Base-by-base conservation (phyloP, 176 grass and related monocot species). In the Musa troglodytarum region DNA sequence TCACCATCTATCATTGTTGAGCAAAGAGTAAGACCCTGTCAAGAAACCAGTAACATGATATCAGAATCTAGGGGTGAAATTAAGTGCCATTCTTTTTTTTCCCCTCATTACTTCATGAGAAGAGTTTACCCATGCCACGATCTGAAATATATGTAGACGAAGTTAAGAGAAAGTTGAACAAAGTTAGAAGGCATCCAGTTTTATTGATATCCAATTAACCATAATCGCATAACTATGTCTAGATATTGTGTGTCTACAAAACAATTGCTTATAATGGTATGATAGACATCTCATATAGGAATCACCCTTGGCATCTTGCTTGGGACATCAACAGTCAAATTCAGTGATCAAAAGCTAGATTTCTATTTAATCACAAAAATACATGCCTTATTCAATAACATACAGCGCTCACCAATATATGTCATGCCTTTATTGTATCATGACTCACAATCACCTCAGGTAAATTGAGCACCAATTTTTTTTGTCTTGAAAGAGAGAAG, bases 1-100 rank as follows among this genome's bases (percentile, higher is more conserved):
- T 87, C 86, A 1, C 80, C 88, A 81, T 84, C 85, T 69, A 90
- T 20, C 77, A 76, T 82, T 65, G 68, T 79, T 52, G 90, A 91
- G 76, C 86, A 94, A 84, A 98, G 80, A 65, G 82, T 91, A 71
- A 91, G 86, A 67, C 95, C 95, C 95, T 98, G 88, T n/a, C 83
- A 84, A 74, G 21, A 55, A 55, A 51, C 68, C 71, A 56, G 2
- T 17, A 20, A 49, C 8, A 59, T 11, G 17, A 62, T 43, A 43
- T 43, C 9, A 54, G 58, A 83, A 73, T 63, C 26, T 67, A 77
- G 78, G 26, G 52, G 65, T 21, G 71, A 26, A 57, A 14, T 88
- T 69, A 69, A 43, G 34, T 43, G 34, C 34, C 34, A 43, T 43
- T 6, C 34, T 43, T 43, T 43, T 34, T 29, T 34, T 43, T 43